phyloP scores from a whole-genome alignment of 1,284 basidiomycete genomes.

The Erythrobasidium hasegawianum region DNA sequence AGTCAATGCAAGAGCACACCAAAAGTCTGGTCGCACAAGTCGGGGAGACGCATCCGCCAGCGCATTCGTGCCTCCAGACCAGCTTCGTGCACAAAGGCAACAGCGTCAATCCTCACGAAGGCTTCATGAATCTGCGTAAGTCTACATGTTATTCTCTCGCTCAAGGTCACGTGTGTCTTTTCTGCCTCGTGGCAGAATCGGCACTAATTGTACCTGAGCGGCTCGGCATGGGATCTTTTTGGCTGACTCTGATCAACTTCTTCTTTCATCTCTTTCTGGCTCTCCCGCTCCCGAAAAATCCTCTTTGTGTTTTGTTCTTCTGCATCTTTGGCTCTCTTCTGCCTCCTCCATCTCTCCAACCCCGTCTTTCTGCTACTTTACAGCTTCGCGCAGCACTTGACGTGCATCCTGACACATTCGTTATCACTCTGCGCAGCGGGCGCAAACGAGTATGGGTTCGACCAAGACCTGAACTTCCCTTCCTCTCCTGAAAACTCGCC shows the following conservation, averaged over 20 bases:
- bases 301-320: background rate
- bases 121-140: conserved; percentile 24
- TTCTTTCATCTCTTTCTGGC: background rate
- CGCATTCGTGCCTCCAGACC: conserved; percentile 29
- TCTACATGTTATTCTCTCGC: background rate
- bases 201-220: no score
- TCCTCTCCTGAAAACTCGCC: conserved; percentile 7
- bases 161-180: no score
- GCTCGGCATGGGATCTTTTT: no score
- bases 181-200: no score
- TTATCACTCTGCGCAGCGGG: conserved; percentile 43
- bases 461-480: conserved; percentile 2
- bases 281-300: background rate
- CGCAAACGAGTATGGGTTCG: background rate
- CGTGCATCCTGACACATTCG: conserved; percentile 45
- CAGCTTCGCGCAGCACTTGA: conserved; percentile 46
- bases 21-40: conserved; percentile 17
- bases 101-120: conserved; percentile 1
- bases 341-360: background rate
- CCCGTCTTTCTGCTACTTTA: background rate
- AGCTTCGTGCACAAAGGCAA: conserved; percentile 22
- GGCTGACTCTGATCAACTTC: no score
- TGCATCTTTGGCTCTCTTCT: no score
- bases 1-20: conserved; percentile 21
- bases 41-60: conserved; percentile 23